A percentile compares a stretch with the other conserved stretches of the same genome.
phyloP scores from a whole-genome alignment of 2,329 filamentous ascomycete species.

The Ascocoryne sarcoides region DNA sequence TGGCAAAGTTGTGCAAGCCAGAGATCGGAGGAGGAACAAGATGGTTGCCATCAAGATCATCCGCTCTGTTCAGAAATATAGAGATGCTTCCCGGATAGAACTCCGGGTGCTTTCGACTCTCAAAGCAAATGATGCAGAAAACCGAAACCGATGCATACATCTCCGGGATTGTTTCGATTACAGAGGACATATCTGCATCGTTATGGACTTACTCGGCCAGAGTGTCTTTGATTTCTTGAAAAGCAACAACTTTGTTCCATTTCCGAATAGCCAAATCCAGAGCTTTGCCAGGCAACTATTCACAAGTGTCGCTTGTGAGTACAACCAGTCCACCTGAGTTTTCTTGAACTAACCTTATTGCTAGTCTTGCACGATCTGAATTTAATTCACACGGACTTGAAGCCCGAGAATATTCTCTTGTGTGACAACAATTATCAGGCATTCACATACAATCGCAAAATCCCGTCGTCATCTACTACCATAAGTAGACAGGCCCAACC shows the following conservation, averaged over 20 bases:
- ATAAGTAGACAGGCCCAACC: slow-evolving; percentile 45
- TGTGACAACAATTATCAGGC: slow-evolving; percentile 58
- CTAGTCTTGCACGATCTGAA: slow-evolving; percentile 92
- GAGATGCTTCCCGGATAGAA: slow-evolving; percentile 92
- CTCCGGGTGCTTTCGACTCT: slow-evolving; percentile 86
- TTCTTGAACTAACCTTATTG: slow-evolving; percentile 18
- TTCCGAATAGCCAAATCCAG: slow-evolving; percentile 97
- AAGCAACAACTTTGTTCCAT: slow-evolving; percentile 88
- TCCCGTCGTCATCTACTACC: slow-evolving; percentile 56
- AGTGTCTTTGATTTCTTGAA: slow-evolving; percentile 99
- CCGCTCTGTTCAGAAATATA: slow-evolving; percentile 94
- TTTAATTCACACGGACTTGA: slow-evolving; percentile 82
- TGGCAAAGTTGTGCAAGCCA: slow-evolving; percentile 93
- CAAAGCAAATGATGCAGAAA: slow-evolving; percentile 81
- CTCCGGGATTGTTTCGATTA: slow-evolving; percentile 95
- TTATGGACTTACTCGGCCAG: slow-evolving; percentile 72
- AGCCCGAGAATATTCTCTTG: slow-evolving; percentile 62
- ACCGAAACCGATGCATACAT: slow-evolving; percentile 95
- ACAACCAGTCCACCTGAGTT: slow-evolving; percentile 1
- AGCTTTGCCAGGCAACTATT: slow-evolving; percentile 92
- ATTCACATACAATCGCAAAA: slow-evolving; percentile 62
- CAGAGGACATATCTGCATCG: slow-evolving; percentile 88
- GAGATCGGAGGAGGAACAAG: slow-evolving; percentile 67
- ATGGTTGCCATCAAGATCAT: slow-evolving; percentile 95
- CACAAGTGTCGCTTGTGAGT: slow-evolving; percentile 95